These are phyloP conservation scores for Epichloe sibirici DNA, from an alignment of 2,329 filamentous ascomycete species.

Conservation along the genomic window DNA sequence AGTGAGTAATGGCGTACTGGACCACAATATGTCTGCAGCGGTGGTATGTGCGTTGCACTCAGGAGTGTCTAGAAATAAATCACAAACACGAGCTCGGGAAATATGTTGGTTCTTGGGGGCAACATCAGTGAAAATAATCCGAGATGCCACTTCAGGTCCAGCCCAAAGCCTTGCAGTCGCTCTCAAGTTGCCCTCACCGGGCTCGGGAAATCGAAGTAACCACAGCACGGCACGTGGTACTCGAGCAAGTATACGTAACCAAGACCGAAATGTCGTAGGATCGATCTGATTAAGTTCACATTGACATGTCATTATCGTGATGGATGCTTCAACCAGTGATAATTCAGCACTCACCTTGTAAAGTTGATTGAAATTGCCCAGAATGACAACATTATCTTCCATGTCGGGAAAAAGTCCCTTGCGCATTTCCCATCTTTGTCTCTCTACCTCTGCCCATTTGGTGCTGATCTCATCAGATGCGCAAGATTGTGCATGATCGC, in stretches of 20 bases:
- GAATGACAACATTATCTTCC: constrained; percentile 71
- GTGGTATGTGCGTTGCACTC: constrained; percentile 98
- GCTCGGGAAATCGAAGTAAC: constrained; percentile 91
- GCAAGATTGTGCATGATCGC: constrained; percentile 87
- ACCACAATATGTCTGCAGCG: constrained; percentile 92
- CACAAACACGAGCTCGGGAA: constrained; percentile 77
- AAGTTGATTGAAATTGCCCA: constrained; percentile 96
- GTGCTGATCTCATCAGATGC: constrained; percentile 54
- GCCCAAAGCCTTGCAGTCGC: constrained; percentile 76
- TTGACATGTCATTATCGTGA: neutral
- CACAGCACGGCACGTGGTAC: constrained; percentile 85
- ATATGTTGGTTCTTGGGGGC: constrained; percentile 93
- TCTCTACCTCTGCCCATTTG: constrained; percentile 75
- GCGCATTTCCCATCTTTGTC: constrained; percentile 78
- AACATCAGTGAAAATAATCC: constrained; percentile 91
- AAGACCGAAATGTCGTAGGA: constrained; percentile 88
- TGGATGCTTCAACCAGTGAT: neutral
- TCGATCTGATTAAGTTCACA: constrained; percentile 56
- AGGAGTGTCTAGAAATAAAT: constrained; percentile 91
- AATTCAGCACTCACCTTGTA: constrained; percentile 62
- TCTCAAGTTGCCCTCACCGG: constrained; percentile 76
- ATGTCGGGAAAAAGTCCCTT: constrained; percentile 81
- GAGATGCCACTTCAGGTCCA: constrained; percentile 67
- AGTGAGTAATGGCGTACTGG: constrained; percentile 83
- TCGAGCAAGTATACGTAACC: constrained; percentile 78